Base-by-base conservation (phyloP, 1,139 yeast species). In the Suhomyces atakaporum region DNA sequence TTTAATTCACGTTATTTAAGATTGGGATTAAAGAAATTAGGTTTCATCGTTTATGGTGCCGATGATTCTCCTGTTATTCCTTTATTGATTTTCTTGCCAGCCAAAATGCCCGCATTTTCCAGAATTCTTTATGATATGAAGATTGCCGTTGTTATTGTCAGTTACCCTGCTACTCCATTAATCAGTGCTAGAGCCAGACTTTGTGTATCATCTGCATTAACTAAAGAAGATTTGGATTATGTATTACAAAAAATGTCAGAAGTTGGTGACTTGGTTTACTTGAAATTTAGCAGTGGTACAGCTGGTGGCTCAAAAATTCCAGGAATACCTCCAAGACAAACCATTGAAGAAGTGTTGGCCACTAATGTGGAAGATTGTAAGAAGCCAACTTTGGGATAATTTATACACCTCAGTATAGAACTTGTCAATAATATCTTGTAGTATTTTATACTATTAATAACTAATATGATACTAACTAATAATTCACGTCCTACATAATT, bases 11-110 rank as follows among this genome's bases (percentile, higher is more conserved):
- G 98, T 54, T 92, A 92, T 63, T 70, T 92, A 43, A 79, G 97
- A 56, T 70, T 89, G 32, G 99, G 97, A 39, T 75, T 92, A 54
- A 88, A 86, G 60, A 82, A 89, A 59, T 69, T 92, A 45, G 99
- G 99, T 1, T 92, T 89, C 60, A 89, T 89, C 56, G 94, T 89
- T 33, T 84, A 82, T 51, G 98, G 99, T 46, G 87, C 87, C 43
- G 97, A 92, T 48, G 98, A 94, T 62, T 87, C 96, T 31, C 99
- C 99, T 1, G 96, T 92, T 40, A 81, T 92, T 39, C 98, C 98
- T 22, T 63, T 92, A 44, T 71, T 94, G 59, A 66, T 90, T 44
- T 92, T 84, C 57, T 80, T 88, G 38, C 98, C 98, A 22, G 81
- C 94, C 21, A 90, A 89, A 61, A 88, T 92, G 96, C 94, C 96